phyloP scores from a whole-genome alignment of 345 rosid species.

The Heritiera littoralis region DNA sequence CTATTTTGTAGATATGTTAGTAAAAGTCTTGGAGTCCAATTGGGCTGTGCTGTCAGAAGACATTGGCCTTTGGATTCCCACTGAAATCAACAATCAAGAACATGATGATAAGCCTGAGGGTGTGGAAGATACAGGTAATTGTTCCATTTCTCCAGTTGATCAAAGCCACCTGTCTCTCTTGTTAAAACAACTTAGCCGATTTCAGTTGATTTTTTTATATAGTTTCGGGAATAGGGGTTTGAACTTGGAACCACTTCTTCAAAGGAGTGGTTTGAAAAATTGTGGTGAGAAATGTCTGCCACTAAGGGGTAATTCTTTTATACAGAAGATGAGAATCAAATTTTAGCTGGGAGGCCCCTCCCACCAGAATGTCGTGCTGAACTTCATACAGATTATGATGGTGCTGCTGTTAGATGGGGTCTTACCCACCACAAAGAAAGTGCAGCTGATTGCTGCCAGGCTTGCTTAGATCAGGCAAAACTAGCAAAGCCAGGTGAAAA shows the following conservation, averaged over 20 bases:
- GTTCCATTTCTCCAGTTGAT: slow-evolving; percentile 11
- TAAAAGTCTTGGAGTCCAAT: slow-evolving; percentile 72
- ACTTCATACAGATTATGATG: slow-evolving; percentile 91
- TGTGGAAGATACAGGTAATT: slow-evolving; percentile 71
- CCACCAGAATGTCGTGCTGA: slow-evolving; percentile 76
- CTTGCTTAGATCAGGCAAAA: slow-evolving; percentile 90
- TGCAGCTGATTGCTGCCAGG: slow-evolving; percentile 98
- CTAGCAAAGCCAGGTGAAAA: slow-evolving; percentile 73
- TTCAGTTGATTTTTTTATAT: background rate
- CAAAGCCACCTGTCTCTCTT: background rate
- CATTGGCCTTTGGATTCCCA: slow-evolving; percentile 88
- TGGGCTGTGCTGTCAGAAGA: slow-evolving; percentile 82
- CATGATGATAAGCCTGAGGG: slow-evolving; percentile 91
- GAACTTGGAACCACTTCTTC: background rate
- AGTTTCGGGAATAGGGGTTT: slow-evolving; percentile 4
- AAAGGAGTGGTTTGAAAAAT: background rate
- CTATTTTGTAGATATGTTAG: slow-evolving; percentile 53
- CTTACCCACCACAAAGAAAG: slow-evolving; percentile 92
- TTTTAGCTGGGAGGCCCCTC: slow-evolving; percentile 84
- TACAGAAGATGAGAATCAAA: slow-evolving; percentile 55
- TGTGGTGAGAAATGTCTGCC: slow-evolving; percentile 3
- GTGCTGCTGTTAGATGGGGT: slow-evolving; percentile 97
- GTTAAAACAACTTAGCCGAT: background rate
- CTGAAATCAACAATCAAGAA: slow-evolving; percentile 59
- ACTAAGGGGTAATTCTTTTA: slow-evolving; percentile 19